Percentiles rank a stretch among this genome's conserved stretches.
phyloP scores from a whole-genome alignment of 2,329 filamentous ascomycete genomes.

The Botrytis elliptica region DNA sequence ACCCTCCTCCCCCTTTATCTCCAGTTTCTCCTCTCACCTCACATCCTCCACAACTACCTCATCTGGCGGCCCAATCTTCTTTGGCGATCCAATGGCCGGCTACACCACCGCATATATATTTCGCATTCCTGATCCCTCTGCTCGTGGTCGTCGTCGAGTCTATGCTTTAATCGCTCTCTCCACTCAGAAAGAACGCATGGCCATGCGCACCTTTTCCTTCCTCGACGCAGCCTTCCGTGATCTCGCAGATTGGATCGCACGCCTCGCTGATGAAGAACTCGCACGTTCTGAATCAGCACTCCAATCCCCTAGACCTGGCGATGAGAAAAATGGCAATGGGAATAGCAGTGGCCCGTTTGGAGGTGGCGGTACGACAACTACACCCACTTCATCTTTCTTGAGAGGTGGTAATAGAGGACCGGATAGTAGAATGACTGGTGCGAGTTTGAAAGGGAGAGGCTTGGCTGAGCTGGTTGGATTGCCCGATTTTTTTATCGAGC shows the following conservation, averaged over 20 bases:
- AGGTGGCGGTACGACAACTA: constrained; percentile 18
- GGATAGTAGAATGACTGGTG: constrained; percentile 42
- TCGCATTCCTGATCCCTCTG: constrained; percentile 65
- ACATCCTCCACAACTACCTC: constrained; percentile 48
- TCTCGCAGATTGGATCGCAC: constrained; percentile 64
- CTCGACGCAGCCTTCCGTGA: constrained; percentile 63
- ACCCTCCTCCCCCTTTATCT: constrained; percentile 44
- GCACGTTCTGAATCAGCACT: constrained; percentile 43
- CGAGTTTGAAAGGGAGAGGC: constrained; percentile 58
- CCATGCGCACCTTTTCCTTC: constrained; percentile 65
- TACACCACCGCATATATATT: constrained; percentile 72
- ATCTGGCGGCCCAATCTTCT: constrained; percentile 66
- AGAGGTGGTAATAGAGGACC: constrained; percentile 32
- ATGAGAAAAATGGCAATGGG: constrained; percentile 20
- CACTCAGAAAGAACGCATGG: constrained; percentile 62
- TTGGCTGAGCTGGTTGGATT: constrained; percentile 64
- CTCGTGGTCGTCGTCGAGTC: constrained; percentile 65
- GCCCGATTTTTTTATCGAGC: constrained; percentile 66
- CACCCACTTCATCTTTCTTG: constrained; percentile 33
- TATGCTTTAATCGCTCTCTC: constrained; percentile 66
- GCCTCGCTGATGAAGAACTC: constrained; percentile 61
- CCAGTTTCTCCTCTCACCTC: constrained; percentile 38
- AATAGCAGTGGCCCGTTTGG: constrained; percentile 16
- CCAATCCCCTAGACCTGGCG: constrained; percentile 15
- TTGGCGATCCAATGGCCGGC: constrained; percentile 62